A percentile compares a stretch with the other conserved stretches of the same genome.
Conservation (phyloP, 768 basidiomycete species). For the Phylloporus sp. region DNA sequence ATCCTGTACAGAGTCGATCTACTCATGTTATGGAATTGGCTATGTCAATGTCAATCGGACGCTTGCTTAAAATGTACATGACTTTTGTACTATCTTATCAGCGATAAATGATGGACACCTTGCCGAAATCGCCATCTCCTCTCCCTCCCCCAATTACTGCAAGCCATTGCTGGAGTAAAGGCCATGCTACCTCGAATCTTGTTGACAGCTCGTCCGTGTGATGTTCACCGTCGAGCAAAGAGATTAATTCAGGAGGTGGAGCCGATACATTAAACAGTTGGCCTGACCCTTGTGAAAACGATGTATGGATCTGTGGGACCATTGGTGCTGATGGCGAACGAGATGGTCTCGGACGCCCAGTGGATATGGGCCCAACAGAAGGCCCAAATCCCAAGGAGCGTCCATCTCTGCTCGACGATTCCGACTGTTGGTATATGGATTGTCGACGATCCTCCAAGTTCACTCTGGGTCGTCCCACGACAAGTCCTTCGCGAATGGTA, state of each 20-base stretch:
- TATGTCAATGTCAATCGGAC: conserved; percentile 85
- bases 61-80: conserved; percentile 43
- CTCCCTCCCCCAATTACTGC: conserved; percentile 53
- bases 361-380: conserved; percentile 21
- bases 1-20: conserved; percentile 57
- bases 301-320: conserved; percentile 30
- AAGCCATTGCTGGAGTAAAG: conserved; percentile 70
- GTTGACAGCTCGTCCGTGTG: conserved; percentile 89
- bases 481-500: conserved; percentile 14
- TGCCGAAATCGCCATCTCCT: conserved; percentile 64
- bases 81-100: conserved; percentile 26
- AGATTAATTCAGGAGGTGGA: conserved; percentile 49
- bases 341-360: conserved; percentile 46
- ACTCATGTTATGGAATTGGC: conserved; percentile 90
- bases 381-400: conserved; percentile 23
- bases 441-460: conserved; percentile 29
- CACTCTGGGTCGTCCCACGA: conserved; percentile 22
- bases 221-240: conserved; percentile 81
- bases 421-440: conserved; percentile 19
- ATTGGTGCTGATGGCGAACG: conserved; percentile 57
- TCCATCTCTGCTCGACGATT: conserved; percentile 18
- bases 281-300: conserved; percentile 23
- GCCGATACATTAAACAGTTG: conserved; percentile 16
- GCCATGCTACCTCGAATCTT: conserved; percentile 80
- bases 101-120: conserved; percentile 73